A percentile compares a stretch with the other conserved stretches of the same genome.
Conservation (phyloP, 208 protist genomes). For the Crithidia acanthocephali region DNA sequence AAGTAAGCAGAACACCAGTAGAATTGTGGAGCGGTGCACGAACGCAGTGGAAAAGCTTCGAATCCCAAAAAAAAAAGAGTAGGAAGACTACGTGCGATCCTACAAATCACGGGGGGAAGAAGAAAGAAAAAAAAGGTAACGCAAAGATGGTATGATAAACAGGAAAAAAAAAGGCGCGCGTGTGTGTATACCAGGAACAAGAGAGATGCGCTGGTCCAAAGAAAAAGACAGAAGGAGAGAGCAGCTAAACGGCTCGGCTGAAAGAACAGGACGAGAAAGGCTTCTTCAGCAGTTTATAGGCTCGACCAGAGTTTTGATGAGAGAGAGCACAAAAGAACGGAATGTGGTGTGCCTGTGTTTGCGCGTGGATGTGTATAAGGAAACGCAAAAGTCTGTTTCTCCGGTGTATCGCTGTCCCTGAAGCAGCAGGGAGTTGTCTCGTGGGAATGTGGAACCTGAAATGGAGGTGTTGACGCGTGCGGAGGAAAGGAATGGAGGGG, state of each 20-base stretch:
- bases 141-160: background rate
- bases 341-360: background rate
- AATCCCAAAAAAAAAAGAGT: background rate
- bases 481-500: too few relatives aligned
- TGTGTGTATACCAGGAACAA: too few relatives aligned
- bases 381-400: too few relatives aligned
- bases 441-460: background rate
- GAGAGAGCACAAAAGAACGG: background rate
- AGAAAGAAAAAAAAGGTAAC: slow-evolving; percentile 3
- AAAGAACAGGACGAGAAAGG: too few relatives aligned
- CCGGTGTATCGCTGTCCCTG: background rate
- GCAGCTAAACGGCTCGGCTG: background rate
- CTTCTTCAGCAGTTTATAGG: too few relatives aligned
- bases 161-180: slow-evolving; percentile 9
- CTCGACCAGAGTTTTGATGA: background rate
- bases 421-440: background rate
- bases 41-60: background rate
- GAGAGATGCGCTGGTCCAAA: too few relatives aligned
- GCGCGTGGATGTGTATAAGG: background rate
- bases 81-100: background rate
- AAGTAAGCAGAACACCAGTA: too few relatives aligned
- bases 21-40: too few relatives aligned
- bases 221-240: slow-evolving; percentile 7
- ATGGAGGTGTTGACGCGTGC: background rate
- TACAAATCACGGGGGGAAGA: background rate